Conservation (phyloP, 495 filamentous ascomycete genomes). For the Aspergillus incahuasiensis region DNA sequence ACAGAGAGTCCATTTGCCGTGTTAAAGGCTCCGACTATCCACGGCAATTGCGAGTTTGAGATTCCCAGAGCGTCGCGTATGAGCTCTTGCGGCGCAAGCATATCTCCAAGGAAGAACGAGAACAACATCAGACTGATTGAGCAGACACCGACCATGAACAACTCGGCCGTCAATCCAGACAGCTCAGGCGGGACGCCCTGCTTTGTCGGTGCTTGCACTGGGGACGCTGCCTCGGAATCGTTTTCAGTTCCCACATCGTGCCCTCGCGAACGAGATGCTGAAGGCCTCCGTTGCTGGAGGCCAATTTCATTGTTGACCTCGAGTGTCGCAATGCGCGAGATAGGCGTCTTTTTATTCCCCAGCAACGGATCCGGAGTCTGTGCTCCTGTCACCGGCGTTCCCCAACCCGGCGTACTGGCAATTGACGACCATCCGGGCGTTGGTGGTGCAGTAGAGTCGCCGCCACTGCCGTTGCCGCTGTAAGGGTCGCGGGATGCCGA, state of each 20-base stretch:
- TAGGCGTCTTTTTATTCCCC: not conserved
- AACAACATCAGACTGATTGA: slow-evolving; percentile 45
- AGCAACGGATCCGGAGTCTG: not conserved
- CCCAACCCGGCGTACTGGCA: not conserved
- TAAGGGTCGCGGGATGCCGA: not conserved
- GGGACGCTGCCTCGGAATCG: not conserved
- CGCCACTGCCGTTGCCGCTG: not conserved
- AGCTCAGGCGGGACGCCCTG: slow-evolving; percentile 33
- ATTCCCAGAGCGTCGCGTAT: slow-evolving; percentile 33
- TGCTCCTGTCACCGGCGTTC: not conserved
- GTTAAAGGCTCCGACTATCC: slow-evolving; percentile 39
- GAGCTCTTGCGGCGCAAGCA: slow-evolving; percentile 33
- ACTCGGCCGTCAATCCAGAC: slow-evolving; percentile 28
- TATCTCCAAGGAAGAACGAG: slow-evolving; percentile 40
- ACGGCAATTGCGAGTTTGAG: slow-evolving; percentile 35
- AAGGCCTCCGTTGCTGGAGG: not conserved
- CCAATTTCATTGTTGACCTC: not conserved
- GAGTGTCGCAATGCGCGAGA: not conserved
- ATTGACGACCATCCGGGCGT: not conserved
- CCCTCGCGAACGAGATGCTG: not conserved
- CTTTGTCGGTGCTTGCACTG: not conserved
- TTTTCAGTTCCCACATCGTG: not conserved
- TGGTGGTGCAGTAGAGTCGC: not conserved
- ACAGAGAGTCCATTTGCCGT: slow-evolving; percentile 42
- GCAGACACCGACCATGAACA: slow-evolving; percentile 41